Evolutionary conservation across 2,329 filamentous ascomycete genomes (phyloP).

Genomic region (Fusarium goolgardi): DNA sequence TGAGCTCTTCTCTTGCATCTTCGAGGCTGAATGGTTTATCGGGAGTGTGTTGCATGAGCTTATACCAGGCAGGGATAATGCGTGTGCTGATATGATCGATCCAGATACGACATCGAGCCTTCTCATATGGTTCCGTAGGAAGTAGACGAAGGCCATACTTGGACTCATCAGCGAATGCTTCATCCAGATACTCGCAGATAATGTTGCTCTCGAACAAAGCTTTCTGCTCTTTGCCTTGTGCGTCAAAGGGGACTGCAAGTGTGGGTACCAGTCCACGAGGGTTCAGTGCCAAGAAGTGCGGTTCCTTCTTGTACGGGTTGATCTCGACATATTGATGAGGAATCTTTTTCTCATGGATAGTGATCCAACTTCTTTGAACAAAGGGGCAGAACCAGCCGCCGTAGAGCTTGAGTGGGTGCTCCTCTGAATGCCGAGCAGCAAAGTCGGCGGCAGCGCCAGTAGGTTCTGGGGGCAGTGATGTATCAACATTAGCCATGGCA

Average conservation of each 20-base stretch:
- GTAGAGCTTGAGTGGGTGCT: slow-evolving; percentile 72
- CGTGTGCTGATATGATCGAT: slow-evolving; percentile 76
- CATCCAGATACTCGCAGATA: slow-evolving; percentile 80
- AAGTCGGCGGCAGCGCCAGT: slow-evolving; percentile 63
- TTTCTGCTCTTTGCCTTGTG: slow-evolving; percentile 55
- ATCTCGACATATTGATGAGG: slow-evolving; percentile 82
- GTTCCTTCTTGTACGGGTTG: slow-evolving; percentile 80
- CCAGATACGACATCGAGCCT: slow-evolving; percentile 76
- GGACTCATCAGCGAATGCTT: slow-evolving; percentile 67
- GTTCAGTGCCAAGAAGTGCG: slow-evolving; percentile 76
- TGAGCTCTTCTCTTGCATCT: slow-evolving; percentile 68
- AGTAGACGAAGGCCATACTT: slow-evolving; percentile 62
- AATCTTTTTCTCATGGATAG: slow-evolving; percentile 77
- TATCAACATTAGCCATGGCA: slow-evolving; percentile 61
- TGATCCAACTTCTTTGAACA: slow-evolving; percentile 78
- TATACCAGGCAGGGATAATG: slow-evolving; percentile 77
- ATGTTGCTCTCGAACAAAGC: slow-evolving; percentile 79
- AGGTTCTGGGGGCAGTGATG: slow-evolving; percentile 58
- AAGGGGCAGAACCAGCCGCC: slow-evolving; percentile 80
- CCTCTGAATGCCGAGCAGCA: slow-evolving; percentile 58
- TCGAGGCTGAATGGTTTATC: slow-evolving; percentile 62
- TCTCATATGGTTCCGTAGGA: slow-evolving; percentile 70
- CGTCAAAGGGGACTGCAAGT: slow-evolving; percentile 60
- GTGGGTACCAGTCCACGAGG: slow-evolving; percentile 81
- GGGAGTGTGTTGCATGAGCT: slow-evolving; percentile 66